Evolutionary conservation across 225 moss, liverwort and hornwort genomes (phyloP).

Genomic region (Neckera pumila): DNA sequence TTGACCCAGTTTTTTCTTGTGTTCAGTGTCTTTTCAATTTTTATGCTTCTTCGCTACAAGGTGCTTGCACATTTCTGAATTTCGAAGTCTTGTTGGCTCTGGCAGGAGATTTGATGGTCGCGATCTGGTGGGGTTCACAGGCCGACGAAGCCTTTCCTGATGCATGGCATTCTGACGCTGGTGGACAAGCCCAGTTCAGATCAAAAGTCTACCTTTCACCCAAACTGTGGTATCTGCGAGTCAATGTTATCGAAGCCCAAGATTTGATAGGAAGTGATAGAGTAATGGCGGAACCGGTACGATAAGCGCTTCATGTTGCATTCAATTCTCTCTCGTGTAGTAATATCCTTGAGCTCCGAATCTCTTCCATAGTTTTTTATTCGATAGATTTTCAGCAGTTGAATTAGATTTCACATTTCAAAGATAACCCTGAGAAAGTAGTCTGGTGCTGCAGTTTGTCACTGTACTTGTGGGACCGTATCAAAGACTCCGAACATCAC

Average conservation of each 20-base stretch:
- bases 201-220: slow-evolving; percentile 77
- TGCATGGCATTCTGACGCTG: slow-evolving; percentile 84
- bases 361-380: fast-evolving
- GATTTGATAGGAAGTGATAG: slow-evolving; percentile 48
- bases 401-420: fast-evolving
- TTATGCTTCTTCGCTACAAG: not conserved
- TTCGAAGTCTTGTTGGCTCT: not conserved
- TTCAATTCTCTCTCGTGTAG: fast-evolving
- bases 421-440: not conserved
- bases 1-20: not conserved
- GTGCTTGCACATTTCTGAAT: not conserved
- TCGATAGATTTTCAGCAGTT: too few relatives aligned
- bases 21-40: fast-evolving
- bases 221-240: slow-evolving; percentile 68
- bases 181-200: slow-evolving; percentile 58
- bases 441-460: slow-evolving; percentile 28
- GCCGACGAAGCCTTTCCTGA: slow-evolving; percentile 84
- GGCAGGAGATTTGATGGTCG: slow-evolving; percentile 72
- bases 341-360: fast-evolving
- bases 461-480: slow-evolving; percentile 43
- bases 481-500: slow-evolving; percentile 27
- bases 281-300: slow-evolving; percentile 51
- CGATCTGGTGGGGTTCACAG: slow-evolving; percentile 72
- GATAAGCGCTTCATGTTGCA: not conserved
- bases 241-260: slow-evolving; percentile 65